Evolutionary conservation across 208 protist genomes (phyloP).

Genomic region (Wallacemonas collosoma): DNA sequence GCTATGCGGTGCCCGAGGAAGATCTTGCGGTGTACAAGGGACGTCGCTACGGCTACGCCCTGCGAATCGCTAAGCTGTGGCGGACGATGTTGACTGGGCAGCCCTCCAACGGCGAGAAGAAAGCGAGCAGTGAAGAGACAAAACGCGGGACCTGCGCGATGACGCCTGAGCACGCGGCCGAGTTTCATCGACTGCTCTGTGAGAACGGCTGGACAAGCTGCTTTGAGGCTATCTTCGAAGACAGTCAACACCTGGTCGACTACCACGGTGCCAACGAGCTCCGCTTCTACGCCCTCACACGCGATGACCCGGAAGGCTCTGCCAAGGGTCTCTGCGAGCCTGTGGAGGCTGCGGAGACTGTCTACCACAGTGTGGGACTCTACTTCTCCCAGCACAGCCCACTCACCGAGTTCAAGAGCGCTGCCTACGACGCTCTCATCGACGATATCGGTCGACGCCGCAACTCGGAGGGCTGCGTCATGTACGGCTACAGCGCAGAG

Average conservation of each 20-base stretch:
- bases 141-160: background rate
- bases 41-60: slow-evolving; percentile 33
- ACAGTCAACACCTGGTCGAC: slow-evolving; percentile 53
- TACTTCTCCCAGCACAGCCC: slow-evolving; percentile 23
- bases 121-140: background rate
- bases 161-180: slow-evolving; percentile 11
- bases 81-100: background rate
- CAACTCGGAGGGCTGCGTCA: slow-evolving; percentile 58
- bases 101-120: background rate
- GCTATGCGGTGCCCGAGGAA: slow-evolving; percentile 46
- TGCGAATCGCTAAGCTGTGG: slow-evolving; percentile 33
- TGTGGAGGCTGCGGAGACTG: slow-evolving; percentile 18
- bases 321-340: slow-evolving; percentile 28
- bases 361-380: slow-evolving; percentile 37
- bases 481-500: slow-evolving; percentile 43
- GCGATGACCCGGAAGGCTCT: slow-evolving; percentile 1
- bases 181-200: slow-evolving; percentile 33
- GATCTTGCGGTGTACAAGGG: slow-evolving; percentile 24
- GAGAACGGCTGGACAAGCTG: slow-evolving; percentile 39
- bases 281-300: slow-evolving; percentile 56
- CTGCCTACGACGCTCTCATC: slow-evolving; percentile 29
- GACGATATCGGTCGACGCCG: slow-evolving; percentile 34
- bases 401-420: slow-evolving; percentile 19
- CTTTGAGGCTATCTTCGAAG: slow-evolving; percentile 52
- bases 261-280: slow-evolving; percentile 34